Base-by-base conservation (phyloP, 2,329 filamentous ascomycete species). In the Talaromyces sp. region DNA sequence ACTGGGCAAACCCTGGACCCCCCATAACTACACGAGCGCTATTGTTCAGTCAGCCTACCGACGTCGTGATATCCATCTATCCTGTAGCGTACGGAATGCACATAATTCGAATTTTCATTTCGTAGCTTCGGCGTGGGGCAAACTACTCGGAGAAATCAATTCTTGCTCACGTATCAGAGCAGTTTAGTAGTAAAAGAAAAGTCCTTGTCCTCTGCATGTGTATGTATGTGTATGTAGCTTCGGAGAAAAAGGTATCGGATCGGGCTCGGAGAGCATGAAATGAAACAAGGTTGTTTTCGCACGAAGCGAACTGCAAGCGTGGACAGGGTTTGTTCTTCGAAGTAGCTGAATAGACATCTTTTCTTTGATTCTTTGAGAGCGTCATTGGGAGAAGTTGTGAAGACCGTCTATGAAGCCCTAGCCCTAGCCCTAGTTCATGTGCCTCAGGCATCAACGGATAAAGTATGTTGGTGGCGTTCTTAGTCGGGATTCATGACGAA, bases 241-340 rank as follows among this genome's bases (percentile, higher is more conserved):
- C 41, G 41, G 57, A 47, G 39, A 5, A 24, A 45, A 45, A 60
- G 27, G 22, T 39, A 60, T 60, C 57, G 52, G 52, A 39, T 56
- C 52, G 52, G 52, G 39, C 33, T 56, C 52, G 52, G 52, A 56
- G 52, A 56, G 52, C 52, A 56, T 56, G 33, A 56, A 37, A 56
- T 22, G 31, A 56, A 56, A 56, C 52, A 37, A 56, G 14, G 33
- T 22, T 39, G 31, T 24, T 39, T 56, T 35, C 2, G 52, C 52
- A 56, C 52, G 52, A 56, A 22, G 52, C 11, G 11, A 7, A 56
- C 13, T 37, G 33, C 52, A 39, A 31, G 52, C 10, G 33, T 39
- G 52, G 50, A 39, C 33, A 16, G 13, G 8, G 33, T 52, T 33
- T 16, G 24, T 31, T 4, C 13, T 13, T 54, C 9, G 16, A 6